Conservation (phyloP, 306 rosid genomes). For the Vigna angularis region DNA sequence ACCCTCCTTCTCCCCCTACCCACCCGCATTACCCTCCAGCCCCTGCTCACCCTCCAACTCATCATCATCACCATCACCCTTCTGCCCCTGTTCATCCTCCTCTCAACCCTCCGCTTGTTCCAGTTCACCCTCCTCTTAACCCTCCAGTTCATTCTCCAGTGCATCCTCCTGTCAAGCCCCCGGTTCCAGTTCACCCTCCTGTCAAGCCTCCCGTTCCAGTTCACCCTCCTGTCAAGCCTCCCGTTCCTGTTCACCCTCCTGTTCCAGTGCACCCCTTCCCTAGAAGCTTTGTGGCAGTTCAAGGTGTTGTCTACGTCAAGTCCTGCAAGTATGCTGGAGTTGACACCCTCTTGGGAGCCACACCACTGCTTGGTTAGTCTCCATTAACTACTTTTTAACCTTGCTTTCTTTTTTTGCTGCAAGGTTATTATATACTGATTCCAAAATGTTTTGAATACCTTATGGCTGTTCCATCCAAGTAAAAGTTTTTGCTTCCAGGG, state of each 20-base stretch:
- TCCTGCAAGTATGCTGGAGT: conserved; percentile 72
- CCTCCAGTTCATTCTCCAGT: background rate
- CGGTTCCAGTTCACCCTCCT: background rate
- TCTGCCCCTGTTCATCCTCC: conserved; percentile 33
- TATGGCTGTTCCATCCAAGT: background rate
- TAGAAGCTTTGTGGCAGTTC: conserved; percentile 72
- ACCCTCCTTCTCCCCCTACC: background rate
- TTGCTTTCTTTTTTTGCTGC: background rate
- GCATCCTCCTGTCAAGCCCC: background rate
- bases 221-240: conserved; percentile 43
- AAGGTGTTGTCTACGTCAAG: conserved; percentile 88
- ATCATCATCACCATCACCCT: background rate
- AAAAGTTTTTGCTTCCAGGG: background rate
- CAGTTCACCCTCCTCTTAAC: conserved; percentile 22
- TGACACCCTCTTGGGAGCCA: conserved; percentile 70
- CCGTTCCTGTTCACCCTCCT: conserved; percentile 29
- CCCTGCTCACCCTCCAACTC: background rate
- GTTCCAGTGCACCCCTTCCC: conserved; percentile 41
- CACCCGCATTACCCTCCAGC: conserved; percentile 38
- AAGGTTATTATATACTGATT: no score
- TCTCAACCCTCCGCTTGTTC: conserved; percentile 39
- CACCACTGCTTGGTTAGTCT: conserved; percentile 60
- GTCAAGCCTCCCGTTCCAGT: background rate
- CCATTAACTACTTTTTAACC: background rate
- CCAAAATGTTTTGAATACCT: no score